Evolutionary conservation across 2,329 filamentous ascomycete species (phyloP), one percentile per base, ranked within the genome.

Genomic region (Xylariaceae sp.): DNA sequence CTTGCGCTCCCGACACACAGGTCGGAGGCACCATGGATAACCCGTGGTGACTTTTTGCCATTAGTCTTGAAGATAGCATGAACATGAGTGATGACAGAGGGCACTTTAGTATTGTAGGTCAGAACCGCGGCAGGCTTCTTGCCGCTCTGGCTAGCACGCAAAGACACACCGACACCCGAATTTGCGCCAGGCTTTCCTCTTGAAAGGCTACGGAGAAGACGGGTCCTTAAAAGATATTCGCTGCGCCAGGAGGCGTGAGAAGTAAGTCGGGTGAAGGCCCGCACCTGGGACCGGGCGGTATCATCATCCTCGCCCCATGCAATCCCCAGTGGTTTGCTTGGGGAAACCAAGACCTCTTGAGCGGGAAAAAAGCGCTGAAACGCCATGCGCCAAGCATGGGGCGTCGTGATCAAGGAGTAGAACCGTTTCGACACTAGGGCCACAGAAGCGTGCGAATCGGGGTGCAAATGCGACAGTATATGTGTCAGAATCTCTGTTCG

Each of bases 351-450:
- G 4, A 78, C 78, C 65, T 86, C 81, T 29, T 87, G 83, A 1
- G 88, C 91, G 0, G 89, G 89, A 64, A 97, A 99, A 73, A 86
- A 92, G 59, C 91, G 89, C 63, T 89, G 81, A 68, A 97, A 97
- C 4, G 91, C 92, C 68, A 91, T 88, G 60, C 90, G 85, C 92
- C 92, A 97, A 6, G 91, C 91, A 72, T 96, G 90, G 12, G 91
- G 89, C 1, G 89, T 92, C 3, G 90, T 96, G 53, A 97, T 87
- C 41, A 97, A 77, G 50, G 80, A 79, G 70, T 95, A 89, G 68
- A 97, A 95, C 52, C 89, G 87, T 65, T 85, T 89, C 35, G 89
- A 96, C 32, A 97, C 90, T 49, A 95, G 80, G 19, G 91, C 87
- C 8, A 96, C 86, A 7, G 87, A 82, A 19, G 87, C 85, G 64